Evolutionary conservation across 2,329 filamentous ascomycete species (phyloP).

Genomic region (Lachnellula arida): DNA sequence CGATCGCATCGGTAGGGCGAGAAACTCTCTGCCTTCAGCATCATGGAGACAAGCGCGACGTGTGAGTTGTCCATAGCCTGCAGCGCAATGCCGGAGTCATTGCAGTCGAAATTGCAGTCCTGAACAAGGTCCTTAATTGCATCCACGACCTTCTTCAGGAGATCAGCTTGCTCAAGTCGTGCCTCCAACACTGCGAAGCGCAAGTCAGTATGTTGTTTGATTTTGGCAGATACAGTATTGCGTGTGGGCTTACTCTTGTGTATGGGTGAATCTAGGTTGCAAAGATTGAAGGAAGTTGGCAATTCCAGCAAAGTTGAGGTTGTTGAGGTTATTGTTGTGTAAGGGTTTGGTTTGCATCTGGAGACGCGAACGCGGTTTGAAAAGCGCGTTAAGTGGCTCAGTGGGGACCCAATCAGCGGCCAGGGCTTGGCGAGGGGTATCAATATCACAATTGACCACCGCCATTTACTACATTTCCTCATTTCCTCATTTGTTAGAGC

Average conservation of each 20-base stretch:
- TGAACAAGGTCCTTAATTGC: slow-evolving; percentile 99
- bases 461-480: too few relatives aligned
- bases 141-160: slow-evolving; percentile 98
- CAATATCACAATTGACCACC: too few relatives aligned
- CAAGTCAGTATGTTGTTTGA: neutral
- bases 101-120: slow-evolving; percentile 99
- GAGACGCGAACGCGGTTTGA: too few relatives aligned
- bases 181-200: slow-evolving; percentile 73
- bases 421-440: too few relatives aligned
- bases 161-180: slow-evolving; percentile 86
- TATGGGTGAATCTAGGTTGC: neutral
- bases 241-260: neutral
- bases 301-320: neutral
- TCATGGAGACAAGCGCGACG: slow-evolving; percentile 97
- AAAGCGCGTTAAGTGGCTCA: too few relatives aligned
- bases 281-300: neutral
- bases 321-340: neutral
- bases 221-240: neutral
- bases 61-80: slow-evolving; percentile 99
- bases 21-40: slow-evolving; percentile 94
- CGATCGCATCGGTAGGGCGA: slow-evolving; percentile 96
- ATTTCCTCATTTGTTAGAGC: too few relatives aligned
- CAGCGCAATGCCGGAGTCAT: slow-evolving; percentile 96
- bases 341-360: too few relatives aligned
- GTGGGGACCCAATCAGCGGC: too few relatives aligned